Conservation (phyloP, 2,329 filamentous ascomycete species). For the Cadophora sp. region DNA sequence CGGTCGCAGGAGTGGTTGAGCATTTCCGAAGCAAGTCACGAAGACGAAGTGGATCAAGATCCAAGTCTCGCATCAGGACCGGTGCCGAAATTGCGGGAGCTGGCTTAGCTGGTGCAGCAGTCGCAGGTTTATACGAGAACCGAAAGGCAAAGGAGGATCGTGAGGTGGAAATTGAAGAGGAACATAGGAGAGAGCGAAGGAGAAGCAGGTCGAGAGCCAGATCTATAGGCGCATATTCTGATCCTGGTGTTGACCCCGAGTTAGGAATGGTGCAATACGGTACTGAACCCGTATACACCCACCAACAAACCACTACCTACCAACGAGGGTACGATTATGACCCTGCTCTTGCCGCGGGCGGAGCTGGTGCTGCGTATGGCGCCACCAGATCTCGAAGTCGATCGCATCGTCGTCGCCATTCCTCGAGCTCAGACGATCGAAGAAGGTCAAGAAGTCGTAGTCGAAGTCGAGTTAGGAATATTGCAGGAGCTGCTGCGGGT, state of each 20-base stretch:
- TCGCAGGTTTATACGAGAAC: slow-evolving; percentile 66
- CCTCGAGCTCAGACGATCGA: slow-evolving; percentile 37
- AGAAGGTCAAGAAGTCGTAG: slow-evolving; percentile 35
- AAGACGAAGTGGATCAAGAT: slow-evolving; percentile 48
- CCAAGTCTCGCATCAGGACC: slow-evolving; percentile 50
- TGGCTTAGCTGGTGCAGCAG: slow-evolving; percentile 64
- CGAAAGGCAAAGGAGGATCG: slow-evolving; percentile 66
- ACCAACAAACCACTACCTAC: slow-evolving; percentile 41
- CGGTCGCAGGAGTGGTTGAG: slow-evolving; percentile 63
- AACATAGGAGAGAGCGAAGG: slow-evolving; percentile 41
- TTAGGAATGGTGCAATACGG: slow-evolving; percentile 74
- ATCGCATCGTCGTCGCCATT: slow-evolving; percentile 36
- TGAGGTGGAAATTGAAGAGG: slow-evolving; percentile 46
- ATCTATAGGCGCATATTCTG: slow-evolving; percentile 55
- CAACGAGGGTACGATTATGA: slow-evolving; percentile 36
- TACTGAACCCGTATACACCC: slow-evolving; percentile 59
- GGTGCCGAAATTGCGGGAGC: slow-evolving; percentile 67
- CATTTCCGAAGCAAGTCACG: slow-evolving; percentile 63
- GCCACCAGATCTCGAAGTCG: slow-evolving; percentile 33
- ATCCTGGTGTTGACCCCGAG: slow-evolving; percentile 64
- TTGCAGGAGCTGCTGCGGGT: slow-evolving; percentile 61
- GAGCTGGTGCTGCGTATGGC: slow-evolving; percentile 37
- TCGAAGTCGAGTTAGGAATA: slow-evolving; percentile 60
- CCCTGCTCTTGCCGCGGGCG: slow-evolving; percentile 36
- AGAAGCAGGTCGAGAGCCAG: slow-evolving; percentile 53